Percentiles rank a stretch among this genome's conserved stretches.
Conservation (phyloP, 371 early-diverging fungal species). For the Apophysomyces ossiformis region DNA sequence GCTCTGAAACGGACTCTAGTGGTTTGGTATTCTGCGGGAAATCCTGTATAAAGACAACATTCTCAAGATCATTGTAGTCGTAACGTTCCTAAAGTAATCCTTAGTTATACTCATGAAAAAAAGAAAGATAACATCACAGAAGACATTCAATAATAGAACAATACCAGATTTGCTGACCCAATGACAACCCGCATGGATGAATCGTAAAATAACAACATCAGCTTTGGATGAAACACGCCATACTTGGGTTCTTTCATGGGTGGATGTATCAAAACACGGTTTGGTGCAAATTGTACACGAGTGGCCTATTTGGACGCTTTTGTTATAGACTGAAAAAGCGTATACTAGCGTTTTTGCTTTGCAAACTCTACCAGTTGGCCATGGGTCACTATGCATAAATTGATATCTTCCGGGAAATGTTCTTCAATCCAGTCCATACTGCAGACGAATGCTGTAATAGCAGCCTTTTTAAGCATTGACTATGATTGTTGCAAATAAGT, state of each 20-base stretch:
- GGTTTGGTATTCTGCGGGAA: conserved; percentile 29
- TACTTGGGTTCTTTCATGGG: conserved; percentile 39
- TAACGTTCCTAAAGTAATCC: conserved; percentile 28
- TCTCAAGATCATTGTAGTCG: conserved; percentile 51
- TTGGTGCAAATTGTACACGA: conserved; percentile 24
- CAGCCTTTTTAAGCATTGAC: conserved; percentile 38
- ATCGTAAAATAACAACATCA: conserved; percentile 46
- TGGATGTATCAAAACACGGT: conserved; percentile 39
- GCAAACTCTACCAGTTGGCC: conserved; percentile 41
- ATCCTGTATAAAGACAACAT: conserved; percentile 56
- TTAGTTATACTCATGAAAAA: not conserved
- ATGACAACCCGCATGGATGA: conserved; percentile 48
- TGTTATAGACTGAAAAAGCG: conserved; percentile 15
- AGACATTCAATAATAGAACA: not conserved
- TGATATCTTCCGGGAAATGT: conserved; percentile 38
- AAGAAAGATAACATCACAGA: not conserved
- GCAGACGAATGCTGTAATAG: conserved; percentile 46
- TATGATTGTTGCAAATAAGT: conserved; percentile 9
- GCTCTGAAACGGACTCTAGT: not conserved
- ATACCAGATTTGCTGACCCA: conserved; percentile 54
- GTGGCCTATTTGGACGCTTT: conserved; percentile 24
- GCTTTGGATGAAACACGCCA: conserved; percentile 50
- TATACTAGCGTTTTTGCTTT: conserved; percentile 10
- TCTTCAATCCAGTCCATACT: conserved; percentile 49
- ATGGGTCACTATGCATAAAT: conserved; percentile 46